Evolutionary conservation across 2,329 filamentous ascomycete species (phyloP).

Genomic region (Colletotrichum sp.): DNA sequence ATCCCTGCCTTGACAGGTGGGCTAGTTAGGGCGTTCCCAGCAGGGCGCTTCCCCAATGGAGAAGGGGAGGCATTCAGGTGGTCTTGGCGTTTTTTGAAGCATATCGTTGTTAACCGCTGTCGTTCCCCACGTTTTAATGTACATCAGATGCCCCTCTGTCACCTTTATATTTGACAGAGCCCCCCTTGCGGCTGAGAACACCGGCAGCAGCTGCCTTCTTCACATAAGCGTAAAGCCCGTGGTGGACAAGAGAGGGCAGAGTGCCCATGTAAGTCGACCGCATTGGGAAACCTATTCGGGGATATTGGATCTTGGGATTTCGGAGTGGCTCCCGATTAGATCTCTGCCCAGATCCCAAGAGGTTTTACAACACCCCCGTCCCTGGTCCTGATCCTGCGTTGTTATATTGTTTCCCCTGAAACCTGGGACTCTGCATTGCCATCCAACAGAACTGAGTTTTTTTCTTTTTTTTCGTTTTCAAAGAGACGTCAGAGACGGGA

Average conservation of each 20-base stretch:
- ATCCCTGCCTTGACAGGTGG: not conserved
- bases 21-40: not conserved
- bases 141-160: not conserved
- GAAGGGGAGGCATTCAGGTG: not conserved
- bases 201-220: not conserved
- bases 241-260: not conserved
- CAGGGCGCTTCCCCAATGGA: not conserved
- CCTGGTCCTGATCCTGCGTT: not conserved
- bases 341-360: not conserved
- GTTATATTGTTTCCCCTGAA: not conserved
- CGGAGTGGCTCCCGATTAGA: not conserved
- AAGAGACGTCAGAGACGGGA: not conserved
- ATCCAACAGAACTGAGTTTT: not conserved
- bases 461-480: not conserved
- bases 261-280: not conserved
- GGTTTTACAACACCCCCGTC: not conserved
- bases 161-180: not conserved
- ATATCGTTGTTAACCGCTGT: not conserved
- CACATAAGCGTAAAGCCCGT: not conserved
- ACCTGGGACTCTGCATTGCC: not conserved
- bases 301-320: not conserved
- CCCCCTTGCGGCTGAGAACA: not conserved
- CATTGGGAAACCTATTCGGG: not conserved
- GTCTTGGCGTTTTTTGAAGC: constrained; percentile 1
- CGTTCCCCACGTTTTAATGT: not conserved